Percentiles rank a stretch among this genome's conserved stretches.
Conservation (phyloP, 352 stramenopile genomes). For the Pythium aristosporum region DNA sequence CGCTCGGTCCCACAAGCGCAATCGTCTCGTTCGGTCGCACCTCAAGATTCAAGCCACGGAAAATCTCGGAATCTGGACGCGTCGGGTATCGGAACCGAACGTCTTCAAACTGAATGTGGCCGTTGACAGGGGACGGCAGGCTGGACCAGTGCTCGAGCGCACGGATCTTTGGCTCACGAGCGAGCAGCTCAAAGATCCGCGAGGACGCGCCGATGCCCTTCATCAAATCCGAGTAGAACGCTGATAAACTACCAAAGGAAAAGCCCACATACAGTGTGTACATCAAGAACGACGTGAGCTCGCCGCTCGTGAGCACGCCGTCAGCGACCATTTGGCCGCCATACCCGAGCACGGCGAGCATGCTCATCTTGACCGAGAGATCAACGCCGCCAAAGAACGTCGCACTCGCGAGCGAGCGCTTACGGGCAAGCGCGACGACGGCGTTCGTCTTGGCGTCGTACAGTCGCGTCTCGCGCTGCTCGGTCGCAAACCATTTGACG, state of each 20-base stretch:
- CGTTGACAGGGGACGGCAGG: slow-evolving; percentile 38
- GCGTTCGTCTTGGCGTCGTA: slow-evolving; percentile 49
- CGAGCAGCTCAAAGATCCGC: slow-evolving; percentile 91
- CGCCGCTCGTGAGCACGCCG: slow-evolving; percentile 82
- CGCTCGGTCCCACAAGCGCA: slow-evolving; percentile 66
- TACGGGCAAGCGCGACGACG: slow-evolving; percentile 53
- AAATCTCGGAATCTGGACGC: slow-evolving; percentile 45
- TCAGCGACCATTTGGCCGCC: slow-evolving; percentile 90
- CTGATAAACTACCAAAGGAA: slow-evolving; percentile 87
- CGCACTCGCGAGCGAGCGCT: slow-evolving; percentile 71
- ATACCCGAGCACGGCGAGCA: slow-evolving; percentile 91
- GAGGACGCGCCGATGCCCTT: slow-evolving; percentile 88
- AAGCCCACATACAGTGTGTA: slow-evolving; percentile 93
- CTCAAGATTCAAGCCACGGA: slow-evolving; percentile 48
- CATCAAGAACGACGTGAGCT: slow-evolving; percentile 92
- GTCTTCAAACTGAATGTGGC: slow-evolving; percentile 80
- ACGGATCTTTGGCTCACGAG: slow-evolving; percentile 70
- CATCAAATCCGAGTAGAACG: slow-evolving; percentile 91
- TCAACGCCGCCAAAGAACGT: slow-evolving; percentile 86
- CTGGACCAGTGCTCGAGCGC: slow-evolving; percentile 30
- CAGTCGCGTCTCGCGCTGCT: slow-evolving; percentile 51
- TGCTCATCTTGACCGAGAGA: slow-evolving; percentile 84
- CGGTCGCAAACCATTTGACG: slow-evolving; percentile 87
- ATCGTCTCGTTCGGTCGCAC: slow-evolving; percentile 67
- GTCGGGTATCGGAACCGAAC: slow-evolving; percentile 67